Base-by-base conservation (phyloP, 352 stramenopile species). In the Salisapilia sapeloensis region DNA sequence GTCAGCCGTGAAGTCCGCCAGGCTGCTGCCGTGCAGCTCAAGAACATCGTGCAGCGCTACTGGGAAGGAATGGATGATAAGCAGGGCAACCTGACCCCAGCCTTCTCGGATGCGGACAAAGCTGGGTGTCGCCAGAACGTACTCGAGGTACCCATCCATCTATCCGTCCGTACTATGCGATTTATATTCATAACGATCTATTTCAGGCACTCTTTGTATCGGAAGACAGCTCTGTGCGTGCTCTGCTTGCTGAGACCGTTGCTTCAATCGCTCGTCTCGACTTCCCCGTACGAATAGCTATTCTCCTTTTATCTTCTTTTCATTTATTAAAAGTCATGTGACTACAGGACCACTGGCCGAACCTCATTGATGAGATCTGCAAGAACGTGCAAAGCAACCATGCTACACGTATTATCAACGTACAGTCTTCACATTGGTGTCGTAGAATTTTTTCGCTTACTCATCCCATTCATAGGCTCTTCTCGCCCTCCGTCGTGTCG, bases 11-110 rank as follows among this genome's bases (percentile, higher is more conserved):
- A 87, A 41, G 76, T 97, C 29, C 75, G 91, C 26, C 87, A 96
- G 50, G 91, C 86, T 11, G 87, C 86, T 19, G 82, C 86, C 29
- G 92, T 97, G 50, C 80, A 90, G 51, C 61, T 96, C 22, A 97
- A 97, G 60, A 97, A 97, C 60, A 71, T 96, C 18, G 92, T 94
- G 40, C 64, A 92, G 20, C 92, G 94, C 61, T 92, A 92, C 44
- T 97, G 91, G 91, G 74, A 94, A 28, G 83, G 66, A 24, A 39
- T 46, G 6, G 56, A 83, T 33, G 52, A 92, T 29, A 60, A 72
- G 14, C 50, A 89, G 10, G 67, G 71, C 24, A 77, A 91, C 33
- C 67, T 80, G 42, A 42, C 78, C 23, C 43, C 65, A 23, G 47
- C 75, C 18, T 74, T 80, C 36, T 63, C 59, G 13, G 60, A 69